Evolutionary conservation across 2,329 filamentous ascomycete species (phyloP).

Genomic region (Xylariaceae sp.): DNA sequence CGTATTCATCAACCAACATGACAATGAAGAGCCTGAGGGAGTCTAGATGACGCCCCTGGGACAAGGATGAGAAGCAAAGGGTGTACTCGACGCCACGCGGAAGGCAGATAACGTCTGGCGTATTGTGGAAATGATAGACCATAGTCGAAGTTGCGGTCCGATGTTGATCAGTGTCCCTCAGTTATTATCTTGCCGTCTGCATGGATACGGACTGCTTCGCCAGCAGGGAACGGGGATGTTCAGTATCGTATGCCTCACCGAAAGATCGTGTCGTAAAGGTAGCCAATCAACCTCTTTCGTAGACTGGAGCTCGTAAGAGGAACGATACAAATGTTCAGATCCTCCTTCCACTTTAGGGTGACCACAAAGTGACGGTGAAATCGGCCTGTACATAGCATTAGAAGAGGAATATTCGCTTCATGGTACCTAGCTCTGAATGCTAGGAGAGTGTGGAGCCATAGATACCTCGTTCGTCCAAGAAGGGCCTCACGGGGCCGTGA

Average conservation of each 20-base stretch:
- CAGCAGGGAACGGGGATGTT: constrained; percentile 4
- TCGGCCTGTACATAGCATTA: not conserved
- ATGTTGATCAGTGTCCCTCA: constrained; percentile 5
- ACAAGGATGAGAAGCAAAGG: not conserved
- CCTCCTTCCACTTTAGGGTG: not conserved
- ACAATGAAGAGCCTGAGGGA: not conserved
- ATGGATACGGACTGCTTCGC: constrained; percentile 6
- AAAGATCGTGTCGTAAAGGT: constrained; percentile 1
- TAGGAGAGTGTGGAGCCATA: too few relatives aligned
- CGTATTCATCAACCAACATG: too few relatives aligned
- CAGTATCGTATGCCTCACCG: not conserved
- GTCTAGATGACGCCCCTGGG: not conserved
- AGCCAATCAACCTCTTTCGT: not conserved
- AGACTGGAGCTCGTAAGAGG: not conserved
- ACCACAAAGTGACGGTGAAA: constrained; percentile 1
- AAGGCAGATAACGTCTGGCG: constrained; percentile 8
- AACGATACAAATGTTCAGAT: not conserved
- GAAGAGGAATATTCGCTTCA: not conserved
- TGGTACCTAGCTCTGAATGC: too few relatives aligned
- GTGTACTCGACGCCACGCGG: constrained; percentile 1
- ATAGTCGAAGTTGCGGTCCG: constrained; percentile 18
- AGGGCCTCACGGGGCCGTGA: too few relatives aligned
- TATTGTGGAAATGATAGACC: constrained; percentile 17
- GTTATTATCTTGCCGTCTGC: constrained; percentile 4
- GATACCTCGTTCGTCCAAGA: too few relatives aligned